Conservation (phyloP, 176 grass and related monocot species). For the Tillandsia fasciculata region DNA sequence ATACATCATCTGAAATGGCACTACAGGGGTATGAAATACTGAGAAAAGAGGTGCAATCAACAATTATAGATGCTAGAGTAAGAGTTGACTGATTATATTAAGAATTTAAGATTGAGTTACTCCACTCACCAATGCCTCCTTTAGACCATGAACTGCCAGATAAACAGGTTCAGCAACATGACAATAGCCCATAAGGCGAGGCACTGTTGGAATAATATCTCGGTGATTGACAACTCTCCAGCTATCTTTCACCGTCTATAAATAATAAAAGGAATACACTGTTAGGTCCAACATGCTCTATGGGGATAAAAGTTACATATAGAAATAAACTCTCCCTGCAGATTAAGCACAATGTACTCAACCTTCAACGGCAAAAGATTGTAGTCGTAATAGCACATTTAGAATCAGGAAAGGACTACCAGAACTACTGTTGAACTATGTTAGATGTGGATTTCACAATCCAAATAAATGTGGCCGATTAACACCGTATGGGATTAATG, state of each 20-base stretch:
- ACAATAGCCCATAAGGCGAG: slow-evolving; percentile 96
- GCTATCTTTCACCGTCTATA: slow-evolving; percentile 93
- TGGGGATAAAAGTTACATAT: not conserved
- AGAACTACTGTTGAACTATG: too few relatives aligned
- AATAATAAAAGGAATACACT: slow-evolving; percentile 6
- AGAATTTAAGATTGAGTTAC: not conserved
- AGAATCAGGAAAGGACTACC: too few relatives aligned
- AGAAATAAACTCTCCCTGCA: not conserved
- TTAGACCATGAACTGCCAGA: slow-evolving; percentile 60
- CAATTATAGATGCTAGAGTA: not conserved
- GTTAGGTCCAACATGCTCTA: not conserved
- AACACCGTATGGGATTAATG: too few relatives aligned
- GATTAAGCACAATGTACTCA: not conserved
- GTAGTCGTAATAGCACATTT: not conserved
- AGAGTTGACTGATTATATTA: not conserved
- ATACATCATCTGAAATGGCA: not conserved
- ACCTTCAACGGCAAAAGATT: not conserved
- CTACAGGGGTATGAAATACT: not conserved
- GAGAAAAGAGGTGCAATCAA: not conserved
- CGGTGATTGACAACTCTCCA: slow-evolving; percentile 95
- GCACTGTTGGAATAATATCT: slow-evolving; percentile 95
- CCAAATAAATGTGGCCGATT: too few relatives aligned
- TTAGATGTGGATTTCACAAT: too few relatives aligned
- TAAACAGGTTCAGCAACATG: slow-evolving; percentile 90
- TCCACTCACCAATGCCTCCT: slow-evolving; percentile 42